Percentiles rank a stretch among this genome's conserved stretches.
Evolutionary conservation across 2,329 filamentous ascomycete species (phyloP).

Genomic region (Alternaria consortialis): DNA sequence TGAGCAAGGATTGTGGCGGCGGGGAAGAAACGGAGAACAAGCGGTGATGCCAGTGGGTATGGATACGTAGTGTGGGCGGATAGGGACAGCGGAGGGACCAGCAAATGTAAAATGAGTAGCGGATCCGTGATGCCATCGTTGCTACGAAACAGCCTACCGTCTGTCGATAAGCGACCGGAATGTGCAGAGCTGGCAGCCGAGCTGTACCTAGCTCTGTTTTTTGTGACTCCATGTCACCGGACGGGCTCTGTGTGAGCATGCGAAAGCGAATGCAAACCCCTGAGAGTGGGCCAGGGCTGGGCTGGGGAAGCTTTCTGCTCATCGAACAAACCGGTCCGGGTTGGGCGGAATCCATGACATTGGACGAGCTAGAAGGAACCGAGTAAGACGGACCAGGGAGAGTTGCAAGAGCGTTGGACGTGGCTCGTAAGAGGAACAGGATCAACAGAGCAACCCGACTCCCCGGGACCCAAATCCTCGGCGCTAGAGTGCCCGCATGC

Average conservation of each 20-base stretch:
- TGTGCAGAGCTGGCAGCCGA: constrained; percentile 42
- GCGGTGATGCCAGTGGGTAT: constrained; percentile 49
- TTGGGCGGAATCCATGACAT: constrained; percentile 47
- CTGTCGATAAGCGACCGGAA: constrained; percentile 39
- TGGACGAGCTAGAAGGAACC: constrained; percentile 43
- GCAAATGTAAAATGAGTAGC: constrained; percentile 42
- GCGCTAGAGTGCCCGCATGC: constrained; percentile 17
- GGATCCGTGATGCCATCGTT: constrained; percentile 39
- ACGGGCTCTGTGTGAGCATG: constrained; percentile 27
- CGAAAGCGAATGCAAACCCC: constrained; percentile 33
- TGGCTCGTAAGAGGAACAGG: constrained; percentile 41
- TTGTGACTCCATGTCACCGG: constrained; percentile 44
- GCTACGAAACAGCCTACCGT: constrained; percentile 34
- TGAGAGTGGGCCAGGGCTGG: constrained; percentile 48
- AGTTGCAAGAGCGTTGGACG: constrained; percentile 48
- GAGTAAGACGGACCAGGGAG: constrained; percentile 46
- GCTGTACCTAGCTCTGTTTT: constrained; percentile 26
- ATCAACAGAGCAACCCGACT: constrained; percentile 45
- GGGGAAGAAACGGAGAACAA: constrained; percentile 51
- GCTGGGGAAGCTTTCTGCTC: constrained; percentile 39
- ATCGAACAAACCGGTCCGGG: constrained; percentile 39
- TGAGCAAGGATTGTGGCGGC: constrained; percentile 48
- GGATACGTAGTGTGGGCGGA: constrained; percentile 49
- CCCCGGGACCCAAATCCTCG: constrained; percentile 18
- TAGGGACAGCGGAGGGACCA: constrained; percentile 49